phyloP scores from a whole-genome alignment of 2,329 filamentous ascomycete genomes.

The Nemania bipapillata region DNA sequence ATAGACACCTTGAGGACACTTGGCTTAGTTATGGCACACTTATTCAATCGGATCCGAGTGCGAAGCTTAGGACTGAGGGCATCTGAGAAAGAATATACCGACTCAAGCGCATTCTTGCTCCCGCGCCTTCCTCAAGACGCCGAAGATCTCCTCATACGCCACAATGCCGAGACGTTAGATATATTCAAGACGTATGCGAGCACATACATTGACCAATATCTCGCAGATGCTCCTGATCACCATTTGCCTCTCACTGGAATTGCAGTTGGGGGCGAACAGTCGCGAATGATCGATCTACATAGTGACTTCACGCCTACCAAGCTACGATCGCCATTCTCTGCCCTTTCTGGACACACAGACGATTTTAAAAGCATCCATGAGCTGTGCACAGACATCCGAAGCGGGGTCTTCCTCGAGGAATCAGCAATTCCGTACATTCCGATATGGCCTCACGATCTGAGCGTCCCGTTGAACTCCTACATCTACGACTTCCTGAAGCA shows the following conservation, averaged over 20 bases:
- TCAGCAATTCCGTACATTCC: slow-evolving; percentile 75
- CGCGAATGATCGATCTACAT: slow-evolving; percentile 18
- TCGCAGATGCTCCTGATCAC: slow-evolving; percentile 62
- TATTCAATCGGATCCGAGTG: slow-evolving; percentile 71
- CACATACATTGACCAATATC: slow-evolving; percentile 74
- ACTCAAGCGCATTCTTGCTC: slow-evolving; percentile 73
- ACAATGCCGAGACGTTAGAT: slow-evolving; percentile 73
- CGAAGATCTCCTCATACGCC: slow-evolving; percentile 64
- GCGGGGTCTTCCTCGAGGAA: slow-evolving; percentile 78
- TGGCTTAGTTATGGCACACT: slow-evolving; percentile 74
- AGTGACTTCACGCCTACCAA: slow-evolving; percentile 32
- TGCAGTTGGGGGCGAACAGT: slow-evolving; percentile 28
- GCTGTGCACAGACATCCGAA: slow-evolving; percentile 72
- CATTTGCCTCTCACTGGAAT: slow-evolving; percentile 66
- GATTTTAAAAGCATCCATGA: slow-evolving; percentile 72
- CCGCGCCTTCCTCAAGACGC: slow-evolving; percentile 70
- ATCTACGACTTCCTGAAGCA: slow-evolving; percentile 82
- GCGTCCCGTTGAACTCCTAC: slow-evolving; percentile 70
- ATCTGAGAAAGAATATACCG: slow-evolving; percentile 62
- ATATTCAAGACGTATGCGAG: slow-evolving; percentile 76
- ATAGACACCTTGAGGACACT: slow-evolving; percentile 57
- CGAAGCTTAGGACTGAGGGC: slow-evolving; percentile 43
- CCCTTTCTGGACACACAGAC: slow-evolving; percentile 75
- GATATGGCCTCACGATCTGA: slow-evolving; percentile 67
- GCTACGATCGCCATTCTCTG: slow-evolving; percentile 75